These are phyloP conservation scores for Chaetomium strumarium DNA, from an alignment of 2,329 filamentous ascomycete species.

Conservation along the genomic window DNA sequence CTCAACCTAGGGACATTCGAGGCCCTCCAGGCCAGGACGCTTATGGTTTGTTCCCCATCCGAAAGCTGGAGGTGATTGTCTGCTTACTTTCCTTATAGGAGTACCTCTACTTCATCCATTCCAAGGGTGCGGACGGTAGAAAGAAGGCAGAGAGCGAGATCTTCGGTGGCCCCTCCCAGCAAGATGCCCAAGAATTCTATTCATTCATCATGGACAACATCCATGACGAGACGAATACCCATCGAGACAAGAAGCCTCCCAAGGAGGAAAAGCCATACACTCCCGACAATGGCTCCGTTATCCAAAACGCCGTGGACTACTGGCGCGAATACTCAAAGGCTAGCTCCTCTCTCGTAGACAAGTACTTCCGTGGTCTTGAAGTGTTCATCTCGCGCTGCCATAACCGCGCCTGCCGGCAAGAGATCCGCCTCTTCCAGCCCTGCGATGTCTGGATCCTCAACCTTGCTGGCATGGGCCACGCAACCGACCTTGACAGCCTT, in stretches of 20 bases:
- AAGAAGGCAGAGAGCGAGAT: constrained; percentile 37
- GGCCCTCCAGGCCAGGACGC: constrained; percentile 47
- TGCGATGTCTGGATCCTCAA: constrained; percentile 48
- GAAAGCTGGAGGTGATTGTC: constrained; percentile 17
- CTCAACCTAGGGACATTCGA: constrained; percentile 46
- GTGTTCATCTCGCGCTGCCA: constrained; percentile 66
- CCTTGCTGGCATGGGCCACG: constrained; percentile 28
- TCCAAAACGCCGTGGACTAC: constrained; percentile 62
- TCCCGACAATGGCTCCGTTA: constrained; percentile 24
- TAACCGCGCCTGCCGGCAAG: constrained; percentile 45
- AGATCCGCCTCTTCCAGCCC: constrained; percentile 38
- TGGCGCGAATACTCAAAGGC: constrained; percentile 66
- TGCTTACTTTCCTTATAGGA: constrained; percentile 37
- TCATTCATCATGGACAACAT: constrained; percentile 75
- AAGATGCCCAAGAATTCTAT: constrained; percentile 89
- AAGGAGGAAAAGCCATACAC: constrained; percentile 21
- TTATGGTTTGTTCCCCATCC: constrained; percentile 45
- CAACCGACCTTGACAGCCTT: constrained; percentile 51
- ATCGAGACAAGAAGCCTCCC: constrained; percentile 35
- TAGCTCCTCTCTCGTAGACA: constrained; percentile 70
- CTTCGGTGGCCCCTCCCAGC: constrained; percentile 72
- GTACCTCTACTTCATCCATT: constrained; percentile 59
- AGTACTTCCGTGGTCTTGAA: constrained; percentile 73
- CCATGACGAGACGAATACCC: constrained; percentile 75
- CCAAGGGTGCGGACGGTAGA: constrained; percentile 27